Conservation (phyloP, 78 protist genomes). For the Dictyostelium capitatum region DNA sequence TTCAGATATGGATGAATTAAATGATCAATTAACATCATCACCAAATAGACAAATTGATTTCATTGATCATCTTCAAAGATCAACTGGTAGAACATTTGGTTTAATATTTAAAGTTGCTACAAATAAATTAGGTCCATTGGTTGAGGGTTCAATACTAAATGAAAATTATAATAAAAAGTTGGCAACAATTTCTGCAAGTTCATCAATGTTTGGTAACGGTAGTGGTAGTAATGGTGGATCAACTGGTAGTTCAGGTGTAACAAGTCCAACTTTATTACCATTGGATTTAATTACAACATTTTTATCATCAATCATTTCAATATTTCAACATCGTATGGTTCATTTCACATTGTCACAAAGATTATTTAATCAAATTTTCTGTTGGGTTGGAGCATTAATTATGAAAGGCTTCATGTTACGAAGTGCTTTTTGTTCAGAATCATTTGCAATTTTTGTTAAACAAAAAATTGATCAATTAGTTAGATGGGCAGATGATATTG, state of each 20-base stretch:
- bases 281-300: conserved; percentile 11
- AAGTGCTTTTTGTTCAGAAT: conserved; percentile 39
- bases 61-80: conserved; percentile 30
- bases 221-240: neutral
- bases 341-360: conserved; percentile 71
- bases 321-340: conserved; percentile 58
- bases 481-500: conserved; percentile 41
- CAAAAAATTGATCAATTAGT: conserved; percentile 22
- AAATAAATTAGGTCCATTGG: conserved; percentile 1
- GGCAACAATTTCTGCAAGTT: neutral
- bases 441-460: conserved; percentile 37
- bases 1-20: conserved; percentile 22
- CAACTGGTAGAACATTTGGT: conserved; percentile 57
- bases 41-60: neutral
- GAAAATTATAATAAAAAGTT: conserved; percentile 58
- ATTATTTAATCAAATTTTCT: conserved; percentile 68
- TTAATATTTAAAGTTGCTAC: neutral
- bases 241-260: neutral
- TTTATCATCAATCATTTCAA: conserved; percentile 20
- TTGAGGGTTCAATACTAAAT: conserved; percentile 55
- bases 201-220: neutral
- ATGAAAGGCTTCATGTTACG: conserved; percentile 60
- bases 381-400: conserved; percentile 33
- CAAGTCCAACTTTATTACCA: neutral
- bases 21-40: neutral